Evolutionary conservation across 2,329 filamentous ascomycete genomes (phyloP).

Genomic region (Diaporthe helianthi): DNA sequence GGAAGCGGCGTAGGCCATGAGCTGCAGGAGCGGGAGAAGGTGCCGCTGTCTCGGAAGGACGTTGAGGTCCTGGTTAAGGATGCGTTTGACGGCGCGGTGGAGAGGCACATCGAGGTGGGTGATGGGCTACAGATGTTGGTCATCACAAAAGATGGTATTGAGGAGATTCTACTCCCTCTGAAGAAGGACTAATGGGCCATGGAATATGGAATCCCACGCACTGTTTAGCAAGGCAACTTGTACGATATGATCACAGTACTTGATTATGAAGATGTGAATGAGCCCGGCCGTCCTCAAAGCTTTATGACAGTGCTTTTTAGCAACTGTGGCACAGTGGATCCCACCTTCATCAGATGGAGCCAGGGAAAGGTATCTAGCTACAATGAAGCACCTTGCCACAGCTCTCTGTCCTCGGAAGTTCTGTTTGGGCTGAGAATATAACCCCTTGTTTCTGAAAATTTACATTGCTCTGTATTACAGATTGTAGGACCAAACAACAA

Average conservation of each 20-base stretch:
- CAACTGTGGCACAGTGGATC: neutral
- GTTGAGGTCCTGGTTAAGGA: slow-evolving; percentile 93
- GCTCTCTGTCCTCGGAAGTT: too few relatives aligned
- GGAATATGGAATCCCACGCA: neutral
- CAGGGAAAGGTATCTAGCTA: too few relatives aligned
- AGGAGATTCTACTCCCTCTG: slow-evolving; percentile 82
- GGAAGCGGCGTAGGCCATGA: slow-evolving; percentile 85
- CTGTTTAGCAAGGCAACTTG: slow-evolving; percentile 37
- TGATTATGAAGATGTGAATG: slow-evolving; percentile 26
- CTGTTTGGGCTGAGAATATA: too few relatives aligned
- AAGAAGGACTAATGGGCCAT: slow-evolving; percentile 81
- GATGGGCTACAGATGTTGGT: slow-evolving; percentile 96
- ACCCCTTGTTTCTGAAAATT: too few relatives aligned
- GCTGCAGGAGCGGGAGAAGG: slow-evolving; percentile 72
- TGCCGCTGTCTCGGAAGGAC: slow-evolving; percentile 73
- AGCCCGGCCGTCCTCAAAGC: neutral
- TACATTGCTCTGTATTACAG: too few relatives aligned
- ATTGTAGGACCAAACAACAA: too few relatives aligned
- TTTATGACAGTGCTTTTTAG: too few relatives aligned
- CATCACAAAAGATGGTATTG: slow-evolving; percentile 85
- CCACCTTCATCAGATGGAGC: too few relatives aligned
- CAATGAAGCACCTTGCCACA: too few relatives aligned
- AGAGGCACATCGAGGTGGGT: slow-evolving; percentile 98
- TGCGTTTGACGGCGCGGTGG: slow-evolving; percentile 96
- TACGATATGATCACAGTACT: slow-evolving; percentile 40